Conservation (phyloP, 2,329 filamentous ascomycete species). For the Sporothrix luriei region DNA sequence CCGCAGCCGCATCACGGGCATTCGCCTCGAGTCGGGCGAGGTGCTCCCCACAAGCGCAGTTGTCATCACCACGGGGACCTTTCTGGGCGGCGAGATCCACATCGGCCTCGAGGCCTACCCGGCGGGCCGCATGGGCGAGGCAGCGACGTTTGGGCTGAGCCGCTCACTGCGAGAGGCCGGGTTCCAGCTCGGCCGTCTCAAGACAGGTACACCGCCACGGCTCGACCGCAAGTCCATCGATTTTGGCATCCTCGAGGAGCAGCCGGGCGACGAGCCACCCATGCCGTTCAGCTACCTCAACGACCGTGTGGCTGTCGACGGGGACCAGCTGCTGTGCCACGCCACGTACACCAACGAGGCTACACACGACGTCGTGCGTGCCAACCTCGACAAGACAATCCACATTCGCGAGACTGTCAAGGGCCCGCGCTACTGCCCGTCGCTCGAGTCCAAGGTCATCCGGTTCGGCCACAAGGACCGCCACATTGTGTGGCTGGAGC, state of each 20-base stretch:
- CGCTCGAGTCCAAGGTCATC: slow-evolving; percentile 90
- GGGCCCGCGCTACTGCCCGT: slow-evolving; percentile 93
- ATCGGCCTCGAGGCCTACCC: slow-evolving; percentile 84
- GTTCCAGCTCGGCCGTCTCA: slow-evolving; percentile 84
- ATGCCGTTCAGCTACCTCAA: slow-evolving; percentile 92
- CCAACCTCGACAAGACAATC: slow-evolving; percentile 92
- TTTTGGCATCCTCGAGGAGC: slow-evolving; percentile 69
- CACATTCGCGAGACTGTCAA: slow-evolving; percentile 95
- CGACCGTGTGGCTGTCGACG: slow-evolving; percentile 71
- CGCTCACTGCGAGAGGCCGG: slow-evolving; percentile 86
- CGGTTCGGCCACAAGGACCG: slow-evolving; percentile 77
- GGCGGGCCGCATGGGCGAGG: slow-evolving; percentile 89
- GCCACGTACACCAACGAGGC: slow-evolving; percentile 82
- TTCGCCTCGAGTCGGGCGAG: slow-evolving; percentile 84
- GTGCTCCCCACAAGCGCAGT: slow-evolving; percentile 78
- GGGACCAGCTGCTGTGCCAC: slow-evolving; percentile 80
- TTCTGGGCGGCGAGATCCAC: slow-evolving; percentile 93
- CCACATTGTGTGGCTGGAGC: slow-evolving; percentile 96
- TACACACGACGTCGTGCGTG: slow-evolving; percentile 80
- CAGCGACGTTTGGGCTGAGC: slow-evolving; percentile 87
- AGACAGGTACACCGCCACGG: slow-evolving; percentile 93
- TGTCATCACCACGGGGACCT: slow-evolving; percentile 94
- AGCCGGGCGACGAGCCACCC: slow-evolving; percentile 82
- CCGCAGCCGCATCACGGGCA: slow-evolving; percentile 73
- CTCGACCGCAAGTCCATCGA: slow-evolving; percentile 82